Base-by-base conservation (phyloP, 129 eudicot species). In the Helianthus tuberosus region DNA sequence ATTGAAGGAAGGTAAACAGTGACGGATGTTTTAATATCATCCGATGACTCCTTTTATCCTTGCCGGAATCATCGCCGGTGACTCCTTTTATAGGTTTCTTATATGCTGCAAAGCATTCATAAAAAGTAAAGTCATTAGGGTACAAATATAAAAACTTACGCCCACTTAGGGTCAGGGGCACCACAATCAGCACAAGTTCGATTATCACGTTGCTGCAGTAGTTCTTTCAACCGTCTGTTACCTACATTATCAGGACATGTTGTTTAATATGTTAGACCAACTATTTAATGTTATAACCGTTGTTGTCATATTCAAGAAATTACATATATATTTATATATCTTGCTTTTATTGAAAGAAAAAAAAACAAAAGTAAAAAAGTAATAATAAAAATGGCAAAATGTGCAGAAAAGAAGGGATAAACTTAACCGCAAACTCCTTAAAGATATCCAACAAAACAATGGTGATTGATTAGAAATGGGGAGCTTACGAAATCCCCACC, bases 131-230 rank as follows among this genome's bases (percentile, higher is more conserved):
- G 44, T 3, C 0, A 5, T 39, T 0, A 39, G 8, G 44, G 6
- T 6, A 39, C 0, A 39, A 39, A 39, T 39, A 5, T 1, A 43
- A 43, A 57, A 84, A 88, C 98, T 86, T 91, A 94, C 98, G 97
- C 98, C 98, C 98, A 94, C 75, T 88, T 94, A 61, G 98, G 98
- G 73, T 94, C 97, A 73, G 93, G 93, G 76, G 98, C 93, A 80
- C 84, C 79, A 76, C 98, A 94, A 83, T 94, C 98, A 71, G 98
- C 98, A 83, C 98, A 94, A 46, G 71, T 72, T 61, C 89, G 93
- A 71, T 94, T 94, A 73, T 94, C 98, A 20, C 76, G 82, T 74
- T 87, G 93, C 64, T 75, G 88, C 91, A 94, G 62, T 74, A 94
- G 77, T 73, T 90, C 88, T 77, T 83, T 88, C 53, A 94, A 72